Evolutionary conservation across 2,329 filamentous ascomycete genomes (phyloP), one percentile per base, ranked within the genome.

Genomic region (Ceratocystis cubensis): DNA sequence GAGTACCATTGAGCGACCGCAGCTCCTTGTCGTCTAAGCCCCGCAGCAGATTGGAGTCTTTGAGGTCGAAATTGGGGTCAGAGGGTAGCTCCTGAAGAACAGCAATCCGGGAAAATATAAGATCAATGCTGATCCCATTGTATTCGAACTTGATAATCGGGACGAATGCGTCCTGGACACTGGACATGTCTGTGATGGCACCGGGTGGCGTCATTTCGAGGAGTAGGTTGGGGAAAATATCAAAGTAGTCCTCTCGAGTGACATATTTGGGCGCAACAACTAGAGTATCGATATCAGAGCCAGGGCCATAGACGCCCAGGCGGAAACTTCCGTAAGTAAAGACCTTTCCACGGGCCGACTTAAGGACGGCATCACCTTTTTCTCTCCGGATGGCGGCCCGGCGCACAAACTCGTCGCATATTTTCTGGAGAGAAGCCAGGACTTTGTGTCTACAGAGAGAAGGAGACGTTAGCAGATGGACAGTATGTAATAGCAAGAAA

Each of bases 111-210:
- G 89, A 88, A 76, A 92, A 91, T 74, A 97, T 95, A 71, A 99
- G 78, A 81, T 99, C 94, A 74, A 99, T 95, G 75, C 90, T 94
- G 74, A 99, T 95, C 63, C 87, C 89, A 64, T 83, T 85, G 71
- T 95, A 90, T 74, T 96, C 90, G 72, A 97, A 89, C 75, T 96
- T 97, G 79, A 99, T 97, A 74, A 99, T 96, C 61, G 94, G 94
- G 6, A 97, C 93, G 73, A 90, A 96, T 3, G 93, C 91, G 72
- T 96, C 93, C 61, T 87, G 87, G 46, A 99, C 94, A 0, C 88
- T 84, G 1, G 89, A 87, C 72, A 96, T 81, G 73, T 95, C 90
- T 68, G 88, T 88, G 71, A 97, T 90, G 68, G 91, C 82, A n/a
- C 86, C 88, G 46, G 84, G 78, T 7, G 88, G 84, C 1, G 89